Percentiles rank a stretch among this genome's conserved stretches.
These are phyloP conservation scores for Tilletia horrida DNA, from an alignment of 1,284 basidiomycete genomes.

Conservation along the genomic window DNA sequence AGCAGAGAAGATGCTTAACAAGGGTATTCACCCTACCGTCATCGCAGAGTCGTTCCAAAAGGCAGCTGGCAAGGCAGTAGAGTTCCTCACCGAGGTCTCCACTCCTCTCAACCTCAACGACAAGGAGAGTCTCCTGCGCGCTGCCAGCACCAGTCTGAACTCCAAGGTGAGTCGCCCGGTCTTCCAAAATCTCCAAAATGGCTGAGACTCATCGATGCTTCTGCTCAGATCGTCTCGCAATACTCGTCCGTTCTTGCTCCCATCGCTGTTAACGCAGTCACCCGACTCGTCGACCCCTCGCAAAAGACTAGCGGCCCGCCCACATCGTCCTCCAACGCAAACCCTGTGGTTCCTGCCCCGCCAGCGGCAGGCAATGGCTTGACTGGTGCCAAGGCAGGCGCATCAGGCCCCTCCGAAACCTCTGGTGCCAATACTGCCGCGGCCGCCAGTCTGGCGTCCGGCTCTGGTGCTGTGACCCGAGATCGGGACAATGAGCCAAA, in stretches of 20 bases:
- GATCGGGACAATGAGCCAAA: constrained; percentile 63
- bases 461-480: constrained; percentile 17
- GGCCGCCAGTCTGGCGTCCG: constrained; percentile 24
- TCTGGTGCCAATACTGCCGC: constrained; percentile 21
- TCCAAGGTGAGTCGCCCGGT: constrained; percentile 69
- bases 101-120: constrained; percentile 89
- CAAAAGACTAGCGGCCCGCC: constrained; percentile 5
- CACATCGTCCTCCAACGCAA: constrained; percentile 18
- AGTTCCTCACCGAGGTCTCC: constrained; percentile 88
- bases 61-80: constrained; percentile 87
- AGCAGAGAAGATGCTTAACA: constrained; percentile 93
- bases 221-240: constrained; percentile 82
- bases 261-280: constrained; percentile 92
- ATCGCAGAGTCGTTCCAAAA: constrained; percentile 93
- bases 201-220: constrained; percentile 5
- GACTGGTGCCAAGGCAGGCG: constrained; percentile 5
- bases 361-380: constrained; percentile 4
- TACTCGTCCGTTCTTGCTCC: constrained; percentile 96
- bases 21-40: constrained; percentile 93
- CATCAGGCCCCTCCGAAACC: constrained; percentile 14
- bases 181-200: not conserved
- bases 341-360: constrained; percentile 1
- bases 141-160: constrained; percentile 91
- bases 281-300: constrained; percentile 41
- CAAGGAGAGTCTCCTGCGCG: constrained; percentile 78